These are phyloP conservation scores for Termitomyces sp. DNA, from an alignment of 1,284 basidiomycete genomes.

Conservation along the genomic window DNA sequence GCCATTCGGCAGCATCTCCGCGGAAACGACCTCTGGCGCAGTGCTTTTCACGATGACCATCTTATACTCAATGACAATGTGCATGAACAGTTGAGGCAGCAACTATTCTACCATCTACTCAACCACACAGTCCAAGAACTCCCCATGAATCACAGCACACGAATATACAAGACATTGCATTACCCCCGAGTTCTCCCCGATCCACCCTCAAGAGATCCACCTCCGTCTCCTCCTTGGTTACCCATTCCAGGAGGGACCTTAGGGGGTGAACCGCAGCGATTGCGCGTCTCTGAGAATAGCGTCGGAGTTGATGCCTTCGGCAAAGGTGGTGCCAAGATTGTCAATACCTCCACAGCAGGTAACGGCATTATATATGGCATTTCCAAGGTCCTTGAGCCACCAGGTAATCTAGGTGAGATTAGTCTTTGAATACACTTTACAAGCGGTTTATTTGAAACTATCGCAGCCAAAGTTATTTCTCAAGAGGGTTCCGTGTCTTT, in stretches of 20 bases:
- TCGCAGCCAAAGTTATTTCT: constrained; percentile 51
- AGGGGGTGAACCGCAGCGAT: constrained; percentile 76
- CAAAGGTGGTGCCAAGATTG: constrained; percentile 56
- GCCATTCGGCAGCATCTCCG: constrained; percentile 61
- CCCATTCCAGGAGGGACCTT: constrained; percentile 79
- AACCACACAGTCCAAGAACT: constrained; percentile 70
- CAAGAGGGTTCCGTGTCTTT: constrained; percentile 62
- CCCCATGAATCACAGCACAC: constrained; percentile 36
- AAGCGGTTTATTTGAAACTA: constrained; percentile 14
- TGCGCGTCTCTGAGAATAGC: constrained; percentile 58
- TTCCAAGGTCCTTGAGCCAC: constrained; percentile 71
- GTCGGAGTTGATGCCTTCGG: constrained; percentile 75
- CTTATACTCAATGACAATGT: constrained; percentile 69
- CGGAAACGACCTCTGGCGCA: constrained; percentile 43
- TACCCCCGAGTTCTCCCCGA: constrained; percentile 57
- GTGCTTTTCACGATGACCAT: constrained; percentile 34
- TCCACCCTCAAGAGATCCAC: constrained; percentile 58
- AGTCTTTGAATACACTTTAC: constrained; percentile 4
- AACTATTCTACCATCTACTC: constrained; percentile 91
- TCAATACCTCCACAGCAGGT: constrained; percentile 52
- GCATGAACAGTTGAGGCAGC: constrained; percentile 79
- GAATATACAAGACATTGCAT: constrained; percentile 60
- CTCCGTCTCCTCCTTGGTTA: constrained; percentile 79
- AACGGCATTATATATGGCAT: constrained; percentile 84
- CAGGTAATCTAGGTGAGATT: constrained; percentile 67